Evolutionary conservation across 805 yeast species (phyloP), one percentile per base, ranked within the genome.

Genomic region (Saccharomyces eubayanus): DNA sequence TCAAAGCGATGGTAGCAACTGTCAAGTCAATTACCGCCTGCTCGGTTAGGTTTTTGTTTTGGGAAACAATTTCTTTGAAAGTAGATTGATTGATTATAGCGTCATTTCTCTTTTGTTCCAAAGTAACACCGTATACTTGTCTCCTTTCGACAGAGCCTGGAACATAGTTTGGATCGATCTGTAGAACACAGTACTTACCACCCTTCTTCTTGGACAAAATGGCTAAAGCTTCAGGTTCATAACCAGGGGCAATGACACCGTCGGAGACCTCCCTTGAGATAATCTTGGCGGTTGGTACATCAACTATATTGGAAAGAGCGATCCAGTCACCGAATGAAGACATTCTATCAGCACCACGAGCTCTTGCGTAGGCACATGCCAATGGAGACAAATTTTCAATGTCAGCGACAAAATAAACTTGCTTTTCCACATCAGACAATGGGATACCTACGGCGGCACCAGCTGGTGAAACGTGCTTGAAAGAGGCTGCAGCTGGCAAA

Each of bases 341-440:
- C 99, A 92, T 92, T 81, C 99, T 85, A 76, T 92, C 99, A 62
- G 99, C 98, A 72, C 99, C 99, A 74, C 99, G 87, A 54, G 99
- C 99, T 77, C 98, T 87, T 36, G 98, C 98, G 68, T 92, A 92
- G 56, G 99, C 99, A 68, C 85, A 85, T 60, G 99, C 99, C 68
- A 94, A 79, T 53, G 98, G 98, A 12, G 97, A 88, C 71, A 92
- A 78, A 78, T 91, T 89, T 74, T 89, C 96, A 67, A 91, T 89
- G 72, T 89, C 97, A 63, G 83, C 84, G 60, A 92, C 98, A 70
- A 92, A 92, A 80, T 92, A 92, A 59, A 92, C 82, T 74, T 91
- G 85, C 82, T 90, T 91, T 78, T 92, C 99, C 59, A 84, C 77
- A 52, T 91, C 98, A 48, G 85, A 69, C 65, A 92, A 79, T 59